These are phyloP conservation scores for Magnaporthales sp. DNA, from an alignment of 2,329 filamentous ascomycete genomes.

Conservation along the genomic window DNA sequence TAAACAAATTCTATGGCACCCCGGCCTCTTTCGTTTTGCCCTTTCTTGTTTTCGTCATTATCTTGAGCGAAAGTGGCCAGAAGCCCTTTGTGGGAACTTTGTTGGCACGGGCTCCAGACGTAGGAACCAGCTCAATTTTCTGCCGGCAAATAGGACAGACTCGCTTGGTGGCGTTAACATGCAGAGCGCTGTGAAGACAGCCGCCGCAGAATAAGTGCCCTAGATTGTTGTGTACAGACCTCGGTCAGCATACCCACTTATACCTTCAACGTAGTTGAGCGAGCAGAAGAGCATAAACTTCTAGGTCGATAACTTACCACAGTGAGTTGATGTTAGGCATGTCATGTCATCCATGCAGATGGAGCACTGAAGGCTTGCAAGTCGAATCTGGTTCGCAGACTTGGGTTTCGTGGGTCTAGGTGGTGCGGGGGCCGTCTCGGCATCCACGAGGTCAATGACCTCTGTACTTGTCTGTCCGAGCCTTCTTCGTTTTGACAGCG, in stretches of 20 bases:
- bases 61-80: slow-evolving; percentile 53
- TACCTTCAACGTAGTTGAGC: neutral
- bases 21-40: slow-evolving; percentile 32
- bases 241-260: neutral
- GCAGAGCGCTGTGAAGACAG: slow-evolving; percentile 52
- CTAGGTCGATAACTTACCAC: slow-evolving; percentile 39
- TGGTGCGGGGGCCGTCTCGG: slow-evolving; percentile 29
- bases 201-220: slow-evolving; percentile 57
- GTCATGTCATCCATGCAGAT: slow-evolving; percentile 59
- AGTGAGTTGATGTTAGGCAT: slow-evolving; percentile 54
- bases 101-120: slow-evolving; percentile 25
- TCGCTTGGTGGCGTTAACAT: slow-evolving; percentile 45
- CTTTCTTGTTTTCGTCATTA: slow-evolving; percentile 47
- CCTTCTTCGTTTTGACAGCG: neutral
- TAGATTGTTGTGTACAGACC: slow-evolving; percentile 18
- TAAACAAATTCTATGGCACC: slow-evolving; percentile 3
- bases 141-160: slow-evolving; percentile 57
- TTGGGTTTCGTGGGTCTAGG: slow-evolving; percentile 19
- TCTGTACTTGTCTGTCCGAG: slow-evolving; percentile 12
- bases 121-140: slow-evolving; percentile 35
- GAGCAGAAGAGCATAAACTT: neutral
- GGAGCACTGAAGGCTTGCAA: slow-evolving; percentile 53
- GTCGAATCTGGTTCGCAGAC: slow-evolving; percentile 39
- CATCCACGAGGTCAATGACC: slow-evolving; percentile 30
- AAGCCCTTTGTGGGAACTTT: slow-evolving; percentile 27